Conservation (phyloP, 2,329 filamentous ascomycete genomes). For the Apiospora rasikravindrae region DNA sequence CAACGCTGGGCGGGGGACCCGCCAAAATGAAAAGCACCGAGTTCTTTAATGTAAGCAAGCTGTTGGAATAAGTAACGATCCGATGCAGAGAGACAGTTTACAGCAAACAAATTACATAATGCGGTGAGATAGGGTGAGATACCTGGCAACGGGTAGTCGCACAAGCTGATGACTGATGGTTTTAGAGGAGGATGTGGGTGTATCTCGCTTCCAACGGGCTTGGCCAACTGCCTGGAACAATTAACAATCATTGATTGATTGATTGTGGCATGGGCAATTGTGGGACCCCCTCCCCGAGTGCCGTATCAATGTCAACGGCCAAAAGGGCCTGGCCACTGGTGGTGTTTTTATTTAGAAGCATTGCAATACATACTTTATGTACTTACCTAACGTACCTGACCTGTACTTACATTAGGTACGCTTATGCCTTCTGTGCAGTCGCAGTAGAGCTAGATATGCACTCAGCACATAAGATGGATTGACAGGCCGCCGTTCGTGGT, state of each 20-base stretch:
- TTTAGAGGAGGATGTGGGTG: not conserved
- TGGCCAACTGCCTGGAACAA: not conserved
- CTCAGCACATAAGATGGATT: not conserved
- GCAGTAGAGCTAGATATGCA: not conserved
- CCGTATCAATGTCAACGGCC: not conserved
- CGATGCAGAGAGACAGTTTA: not conserved
- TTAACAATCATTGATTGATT: not conserved
- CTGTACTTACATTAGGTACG: not conserved
- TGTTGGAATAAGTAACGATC: not conserved
- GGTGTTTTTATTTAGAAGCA: too few species aligned
- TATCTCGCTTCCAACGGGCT: not conserved
- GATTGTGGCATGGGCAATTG: not conserved
- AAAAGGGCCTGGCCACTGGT: not conserved
- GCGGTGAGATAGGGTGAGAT: not conserved
- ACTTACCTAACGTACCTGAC: not conserved
- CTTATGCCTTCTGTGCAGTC: not conserved
- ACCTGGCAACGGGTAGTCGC: not conserved
- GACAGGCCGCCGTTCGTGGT: not conserved
- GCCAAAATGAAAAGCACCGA: not conserved
- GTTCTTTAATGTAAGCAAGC: not conserved
- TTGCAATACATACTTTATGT: not conserved
- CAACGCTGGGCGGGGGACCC: not conserved
- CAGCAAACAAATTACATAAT: not conserved
- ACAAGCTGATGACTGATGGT: not conserved
- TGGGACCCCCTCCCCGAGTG: not conserved